Base-by-base conservation (phyloP, 73 alveolate genomes). In the Paramecium primaurelia region DNA sequence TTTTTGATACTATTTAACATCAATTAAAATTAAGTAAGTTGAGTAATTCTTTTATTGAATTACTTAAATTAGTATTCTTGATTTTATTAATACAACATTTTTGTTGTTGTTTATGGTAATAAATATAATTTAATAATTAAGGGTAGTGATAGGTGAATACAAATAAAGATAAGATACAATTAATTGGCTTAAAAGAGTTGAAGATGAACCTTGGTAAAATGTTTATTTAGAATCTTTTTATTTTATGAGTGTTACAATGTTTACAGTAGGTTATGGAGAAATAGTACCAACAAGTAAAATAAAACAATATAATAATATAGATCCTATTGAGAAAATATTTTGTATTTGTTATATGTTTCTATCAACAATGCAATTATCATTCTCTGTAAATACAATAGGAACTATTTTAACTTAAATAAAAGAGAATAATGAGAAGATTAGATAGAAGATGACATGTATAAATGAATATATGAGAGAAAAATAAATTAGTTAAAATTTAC, bases 391-490 rank as follows among this genome's bases (percentile, higher is more conserved):
- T 60, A 89, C 92, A 9, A 89, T 89, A 8, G 94, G 94, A 71
- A 14, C 94, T 4, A 89, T 89, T 4, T 73, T 89, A 12, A 71
- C 71, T 38, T 20, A 89, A 11, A 38, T 89, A 25, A 89, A 71
- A 45, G 88, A 89, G 30, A 83, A 71, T 25, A 83, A 71, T 69
- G 90, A 89, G 84, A 25, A 49, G 75, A 89, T 69, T 2, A 32
- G 88, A 89, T 59, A 68, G 28, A 89, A 89, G 34, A 28, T 89
- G 40, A 47, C 84, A n/a, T 71, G 69, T 10, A 89, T 89, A 34
- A 89, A 89, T 71, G 84, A 60, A 14, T 89, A 89, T 51, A 89
- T 89, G 94, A 40, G 84, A 20, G 91, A 89, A 26, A 89, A 89
- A 45, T 59, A 89, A 37, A 89, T 89, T 42, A 45, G 92, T 22